A percentile compares a stretch with the other conserved stretches of the same genome.
Evolutionary conservation across 495 filamentous ascomycete species (phyloP).

Genomic region (Daldinia grandis): DNA sequence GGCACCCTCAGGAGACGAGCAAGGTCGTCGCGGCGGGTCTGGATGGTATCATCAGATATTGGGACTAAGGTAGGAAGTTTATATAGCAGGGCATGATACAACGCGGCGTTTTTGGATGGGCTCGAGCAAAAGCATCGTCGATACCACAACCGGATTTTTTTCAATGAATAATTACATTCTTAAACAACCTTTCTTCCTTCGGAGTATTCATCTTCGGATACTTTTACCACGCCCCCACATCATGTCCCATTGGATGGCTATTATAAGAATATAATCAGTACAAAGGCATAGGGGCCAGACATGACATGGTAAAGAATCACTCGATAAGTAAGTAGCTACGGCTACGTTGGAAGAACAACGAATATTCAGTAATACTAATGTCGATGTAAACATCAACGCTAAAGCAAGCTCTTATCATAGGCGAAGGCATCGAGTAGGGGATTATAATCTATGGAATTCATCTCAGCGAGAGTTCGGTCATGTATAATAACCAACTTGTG

Average conservation of each 20-base stretch:
- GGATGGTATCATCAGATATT: constrained; percentile 90
- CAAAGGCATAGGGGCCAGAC: neutral
- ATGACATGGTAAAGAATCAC: neutral
- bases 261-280: neutral
- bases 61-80: constrained; percentile 72
- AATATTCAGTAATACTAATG: neutral
- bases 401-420: neutral
- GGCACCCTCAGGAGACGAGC: constrained; percentile 94
- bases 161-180: constrained; percentile 22
- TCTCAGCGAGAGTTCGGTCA: neutral
- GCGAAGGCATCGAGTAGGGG: neutral
- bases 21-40: constrained; percentile 91
- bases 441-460: neutral
- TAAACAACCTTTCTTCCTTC: neutral
- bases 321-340: neutral
- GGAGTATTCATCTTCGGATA: neutral
- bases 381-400: neutral
- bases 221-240: neutral
- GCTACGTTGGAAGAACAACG: neutral
- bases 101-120: constrained; percentile 21
- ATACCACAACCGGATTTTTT: constrained; percentile 28
- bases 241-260: neutral
- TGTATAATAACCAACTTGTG: neutral
- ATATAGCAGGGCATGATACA: constrained; percentile 6
- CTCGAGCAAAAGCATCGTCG: constrained; percentile 24